Evolutionary conservation across 495 filamentous ascomycete genomes (phyloP), one percentile per base, ranked within the genome.

Genomic region (Emericellopsis terricola): DNA sequence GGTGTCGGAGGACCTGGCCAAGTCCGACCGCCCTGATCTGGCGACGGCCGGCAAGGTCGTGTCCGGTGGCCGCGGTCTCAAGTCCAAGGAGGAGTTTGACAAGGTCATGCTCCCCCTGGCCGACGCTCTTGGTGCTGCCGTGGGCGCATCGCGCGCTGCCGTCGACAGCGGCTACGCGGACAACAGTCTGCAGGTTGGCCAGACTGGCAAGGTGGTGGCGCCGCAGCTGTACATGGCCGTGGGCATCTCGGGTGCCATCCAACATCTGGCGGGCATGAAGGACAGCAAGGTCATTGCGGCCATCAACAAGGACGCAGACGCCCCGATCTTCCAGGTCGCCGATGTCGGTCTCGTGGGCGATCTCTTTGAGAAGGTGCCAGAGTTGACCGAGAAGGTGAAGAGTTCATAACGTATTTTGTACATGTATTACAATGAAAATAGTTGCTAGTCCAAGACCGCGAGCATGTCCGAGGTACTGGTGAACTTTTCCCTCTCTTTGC

Each of bases 201-300:
- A 97, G 61, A 97, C 89, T 5, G 89, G 89, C 40, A 97, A 97
- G 71, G 91, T 94, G 39, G 85, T 97, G 20, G 89, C 89, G 28
- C 89, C 89, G 36, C 78, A 97, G 55, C 61, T 96, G 40, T 97
- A 97, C 51, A 68, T 97, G 38, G 89, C 82, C 19, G 87, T 85
- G 11, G 89, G 89, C 47, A 96, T 97, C 48, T 89, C 80, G 4
- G 89, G 89, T 30, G 89, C 89, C 15, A 97, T 97, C 42, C 89
- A 97, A 59, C 89, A 97, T 69, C 60, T 97, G 57, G 91, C 91
- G 28, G 89, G 89, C 50, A 97, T 97, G 89, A 97, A 97, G 71
- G 89, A 97, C 52, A 92, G 82, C 64, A 97, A 97, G 66, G 91
- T 97, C 40, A 97, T 97, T 66, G 91, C 85, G 24, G 82, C 81